phyloP scores from a whole-genome alignment of 495 filamentous ascomycete species.

The Aspergillus avenaceus region DNA sequence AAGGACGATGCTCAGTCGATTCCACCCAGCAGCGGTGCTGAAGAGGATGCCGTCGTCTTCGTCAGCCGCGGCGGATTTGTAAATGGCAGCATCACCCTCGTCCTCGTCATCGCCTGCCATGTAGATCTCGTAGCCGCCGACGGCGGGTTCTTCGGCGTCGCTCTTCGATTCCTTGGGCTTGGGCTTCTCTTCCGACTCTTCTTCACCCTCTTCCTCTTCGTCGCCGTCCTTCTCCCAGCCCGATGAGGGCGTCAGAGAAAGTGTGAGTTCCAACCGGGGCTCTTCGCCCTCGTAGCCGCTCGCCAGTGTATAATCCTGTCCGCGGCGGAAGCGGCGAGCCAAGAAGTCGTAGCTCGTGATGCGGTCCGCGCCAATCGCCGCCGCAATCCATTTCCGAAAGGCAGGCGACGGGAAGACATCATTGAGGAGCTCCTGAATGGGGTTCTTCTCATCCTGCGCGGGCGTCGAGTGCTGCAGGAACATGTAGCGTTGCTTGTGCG shows the following conservation, averaged over 20 bases:
- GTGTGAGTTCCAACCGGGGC: conserved; percentile 79
- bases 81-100: too few species aligned
- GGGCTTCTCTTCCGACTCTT: conserved; percentile 25
- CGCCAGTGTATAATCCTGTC: conserved; percentile 88
- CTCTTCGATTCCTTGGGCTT: conserved; percentile 20
- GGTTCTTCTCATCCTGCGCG: conserved; percentile 36
- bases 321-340: conserved; percentile 78
- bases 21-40: conserved; percentile 72
- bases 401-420: conserved; percentile 75
- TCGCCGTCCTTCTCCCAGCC: conserved; percentile 78
- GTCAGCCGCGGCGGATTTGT: too few species aligned
- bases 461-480: conserved; percentile 58
- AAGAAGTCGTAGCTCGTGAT: conserved; percentile 61
- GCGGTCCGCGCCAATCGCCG: conserved; percentile 68
- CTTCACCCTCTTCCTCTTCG: conserved; percentile 49
- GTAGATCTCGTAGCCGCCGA: conserved; percentile 87
- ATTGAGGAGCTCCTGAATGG: conserved; percentile 71
- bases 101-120: conserved; percentile 79
- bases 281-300: conserved; percentile 73
- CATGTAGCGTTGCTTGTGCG: conserved; percentile 91
- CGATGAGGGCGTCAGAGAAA: conserved; percentile 73
- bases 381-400: conserved; percentile 86
- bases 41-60: conserved; percentile 92
- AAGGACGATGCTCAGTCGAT: conserved; percentile 81
- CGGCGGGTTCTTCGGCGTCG: conserved; percentile 46